Percentiles rank a stretch among this genome's conserved stretches.
Evolutionary conservation across 805 yeast genomes (phyloP).

Genomic region (Wickerhamiella dianesei): DNA sequence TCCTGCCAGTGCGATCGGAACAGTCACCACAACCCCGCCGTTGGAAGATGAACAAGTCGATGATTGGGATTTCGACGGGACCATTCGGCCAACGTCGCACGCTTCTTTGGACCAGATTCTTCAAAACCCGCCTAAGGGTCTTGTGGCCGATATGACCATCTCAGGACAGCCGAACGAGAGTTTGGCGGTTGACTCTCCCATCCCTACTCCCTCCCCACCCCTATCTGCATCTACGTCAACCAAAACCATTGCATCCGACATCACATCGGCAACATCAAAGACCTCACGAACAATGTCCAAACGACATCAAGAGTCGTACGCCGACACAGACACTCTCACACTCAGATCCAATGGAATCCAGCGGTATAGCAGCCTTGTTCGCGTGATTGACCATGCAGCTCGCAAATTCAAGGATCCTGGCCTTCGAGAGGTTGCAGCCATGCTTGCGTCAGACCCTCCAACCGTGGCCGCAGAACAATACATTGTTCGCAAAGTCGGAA

Average conservation of each 20-base stretch:
- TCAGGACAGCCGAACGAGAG: neutral
- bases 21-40: too few relatives aligned
- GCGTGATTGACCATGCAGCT: conserved; percentile 18
- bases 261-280: neutral
- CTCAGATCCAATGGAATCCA: neutral
- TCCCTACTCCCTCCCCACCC: neutral
- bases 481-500: conserved; percentile 16
- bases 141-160: conserved; percentile 1
- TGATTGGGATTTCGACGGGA: conserved; percentile 28
- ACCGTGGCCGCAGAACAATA: conserved; percentile 18
- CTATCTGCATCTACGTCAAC: neutral
- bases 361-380: conserved; percentile 12
- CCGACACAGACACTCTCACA: neutral
- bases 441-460: conserved; percentile 18
- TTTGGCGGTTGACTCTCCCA: neutral
- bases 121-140: conserved; percentile 8
- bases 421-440: conserved; percentile 17
- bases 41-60: conserved; percentile 23
- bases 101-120: conserved; percentile 12
- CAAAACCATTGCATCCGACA: neutral
- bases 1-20: neutral
- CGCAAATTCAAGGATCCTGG: conserved; percentile 18
- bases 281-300: neutral
- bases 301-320: neutral
- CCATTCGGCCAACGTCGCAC: conserved; percentile 20